Evolutionary conservation across 2,329 filamentous ascomycete genomes (phyloP), one percentile per base, ranked within the genome.

Genomic region (Madurella mycetomatis): DNA sequence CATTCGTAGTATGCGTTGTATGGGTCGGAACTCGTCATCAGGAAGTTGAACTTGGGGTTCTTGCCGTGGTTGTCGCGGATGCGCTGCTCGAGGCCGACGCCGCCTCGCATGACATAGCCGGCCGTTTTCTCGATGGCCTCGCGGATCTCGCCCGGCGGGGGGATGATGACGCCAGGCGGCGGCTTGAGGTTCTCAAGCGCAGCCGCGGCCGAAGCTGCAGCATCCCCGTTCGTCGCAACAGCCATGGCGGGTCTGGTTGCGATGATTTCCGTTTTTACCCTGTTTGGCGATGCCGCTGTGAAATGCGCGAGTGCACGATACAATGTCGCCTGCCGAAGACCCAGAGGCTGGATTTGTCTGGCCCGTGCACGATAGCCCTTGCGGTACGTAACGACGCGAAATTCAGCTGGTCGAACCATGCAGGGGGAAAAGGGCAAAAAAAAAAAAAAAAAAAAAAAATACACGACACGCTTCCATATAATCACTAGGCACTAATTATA

Each of bases 11-110:
- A 99, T 9, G 86, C 77, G 60, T 91, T 82, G 73, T 96, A 99
- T 2, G 91, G 81, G 72, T 99, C 92, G 62, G 83, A 80, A 15
- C 81, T 76, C 65, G 83, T 85, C 44, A 97, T 86, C 31, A 99
- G 75, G 70, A 97, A 99, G 65, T 87, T 90, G 70, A 97, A 94
- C 68, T 95, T 95, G n/a, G 89, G 83, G 66, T 95, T 94, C 62
- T 79, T 80, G 64, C 83, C 82, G 69, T 95, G 87, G 72, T 94
- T 95, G 62, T 92, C 85, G 65, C 89, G 86, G 62, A 99, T 87
- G 63, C 87, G 85, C 64, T 92, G 87, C 73, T 95, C 88, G 66
- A 95, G 91, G 8, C 83, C 76, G 41, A 78, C 68, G 18, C 83
- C 83, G 64, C 85, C 85, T 59, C 83, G 76, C 61, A 86, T 85